Percentiles rank a stretch among this genome's conserved stretches.
These are phyloP conservation scores for Hortaea werneckii DNA, from an alignment of 2,329 filamentous ascomycete species.

Conservation along the genomic window DNA sequence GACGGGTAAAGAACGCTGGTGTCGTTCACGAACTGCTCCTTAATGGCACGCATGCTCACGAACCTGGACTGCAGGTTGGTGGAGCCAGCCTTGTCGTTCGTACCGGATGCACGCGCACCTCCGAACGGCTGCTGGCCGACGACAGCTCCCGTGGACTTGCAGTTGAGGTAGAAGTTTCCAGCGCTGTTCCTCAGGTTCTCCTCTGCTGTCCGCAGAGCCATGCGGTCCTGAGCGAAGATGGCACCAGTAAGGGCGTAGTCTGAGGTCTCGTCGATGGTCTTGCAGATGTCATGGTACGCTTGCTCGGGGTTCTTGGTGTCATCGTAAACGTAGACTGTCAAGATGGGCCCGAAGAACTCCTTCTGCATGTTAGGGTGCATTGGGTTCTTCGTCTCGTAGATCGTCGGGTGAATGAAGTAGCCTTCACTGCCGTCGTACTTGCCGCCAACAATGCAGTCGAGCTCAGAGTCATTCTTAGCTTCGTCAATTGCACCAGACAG, in stretches of 20 bases:
- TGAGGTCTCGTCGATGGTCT: conserved; percentile 58
- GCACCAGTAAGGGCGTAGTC: conserved; percentile 72
- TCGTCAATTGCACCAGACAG: conserved; percentile 65
- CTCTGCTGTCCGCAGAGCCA: conserved; percentile 57
- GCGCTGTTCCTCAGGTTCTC: conserved; percentile 61
- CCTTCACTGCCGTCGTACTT: conserved; percentile 68
- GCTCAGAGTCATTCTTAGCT: conserved; percentile 63
- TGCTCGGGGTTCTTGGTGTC: conserved; percentile 41
- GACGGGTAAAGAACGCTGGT: conserved; percentile 43
- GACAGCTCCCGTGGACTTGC: conserved; percentile 53
- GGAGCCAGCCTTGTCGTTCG: conserved; percentile 49
- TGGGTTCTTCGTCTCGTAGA: conserved; percentile 67
- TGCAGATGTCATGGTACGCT: conserved; percentile 51
- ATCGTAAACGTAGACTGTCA: conserved; percentile 68
- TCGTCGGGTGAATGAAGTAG: conserved; percentile 74
- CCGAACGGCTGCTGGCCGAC: conserved; percentile 35
- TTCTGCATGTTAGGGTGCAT: conserved; percentile 63
- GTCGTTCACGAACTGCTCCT: conserved; percentile 44
- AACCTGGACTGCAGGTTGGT: conserved; percentile 43
- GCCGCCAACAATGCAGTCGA: conserved; percentile 66
- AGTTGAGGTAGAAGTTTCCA: conserved; percentile 81
- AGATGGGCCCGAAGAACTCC: conserved; percentile 74
- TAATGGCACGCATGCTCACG: conserved; percentile 46
- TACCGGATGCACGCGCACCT: conserved; percentile 46
- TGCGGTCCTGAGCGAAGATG: conserved; percentile 61